These are phyloP conservation scores for Silene conica DNA, from an alignment of 148 eudicot genomes.

Conservation along the genomic window DNA sequence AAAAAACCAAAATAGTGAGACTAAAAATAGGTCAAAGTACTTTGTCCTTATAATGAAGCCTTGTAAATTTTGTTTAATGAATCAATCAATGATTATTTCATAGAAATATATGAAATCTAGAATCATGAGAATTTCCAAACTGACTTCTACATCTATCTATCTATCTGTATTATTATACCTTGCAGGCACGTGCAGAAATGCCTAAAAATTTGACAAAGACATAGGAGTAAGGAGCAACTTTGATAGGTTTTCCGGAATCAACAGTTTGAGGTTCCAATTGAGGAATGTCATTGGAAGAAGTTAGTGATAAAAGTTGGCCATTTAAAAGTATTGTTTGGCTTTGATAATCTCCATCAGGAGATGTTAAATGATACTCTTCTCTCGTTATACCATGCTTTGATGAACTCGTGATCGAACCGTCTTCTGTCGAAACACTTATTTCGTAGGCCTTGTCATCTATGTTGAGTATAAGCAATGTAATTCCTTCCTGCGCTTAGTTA, in stretches of 20 bases:
- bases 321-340: slow-evolving; percentile 52
- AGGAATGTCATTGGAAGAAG: slow-evolving; percentile 2
- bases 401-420: slow-evolving; percentile 12
- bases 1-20: too few species aligned
- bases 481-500: slow-evolving; percentile 47
- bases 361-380: slow-evolving; percentile 52
- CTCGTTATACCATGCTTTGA: slow-evolving; percentile 7
- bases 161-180: too few species aligned
- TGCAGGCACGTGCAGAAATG: background rate
- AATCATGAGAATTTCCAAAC: background rate
- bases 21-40: too few species aligned
- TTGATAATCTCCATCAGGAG: slow-evolving; percentile 40
- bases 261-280: slow-evolving; percentile 2
- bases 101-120: background rate
- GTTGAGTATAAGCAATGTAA: slow-evolving; percentile 65
- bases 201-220: background rate
- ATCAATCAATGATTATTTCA: background rate
- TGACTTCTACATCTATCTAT: background rate
- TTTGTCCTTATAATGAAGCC: too few species aligned
- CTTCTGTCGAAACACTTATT: slow-evolving; percentile 40
- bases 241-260: background rate
- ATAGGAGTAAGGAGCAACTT: slow-evolving; percentile 4
- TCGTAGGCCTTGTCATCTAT: slow-evolving; percentile 38
- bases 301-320: slow-evolving; percentile 33
- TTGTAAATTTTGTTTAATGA: too few species aligned